phyloP scores from a whole-genome alignment of 768 basidiomycete genomes.

The Phanerodontia chrysosporium region DNA sequence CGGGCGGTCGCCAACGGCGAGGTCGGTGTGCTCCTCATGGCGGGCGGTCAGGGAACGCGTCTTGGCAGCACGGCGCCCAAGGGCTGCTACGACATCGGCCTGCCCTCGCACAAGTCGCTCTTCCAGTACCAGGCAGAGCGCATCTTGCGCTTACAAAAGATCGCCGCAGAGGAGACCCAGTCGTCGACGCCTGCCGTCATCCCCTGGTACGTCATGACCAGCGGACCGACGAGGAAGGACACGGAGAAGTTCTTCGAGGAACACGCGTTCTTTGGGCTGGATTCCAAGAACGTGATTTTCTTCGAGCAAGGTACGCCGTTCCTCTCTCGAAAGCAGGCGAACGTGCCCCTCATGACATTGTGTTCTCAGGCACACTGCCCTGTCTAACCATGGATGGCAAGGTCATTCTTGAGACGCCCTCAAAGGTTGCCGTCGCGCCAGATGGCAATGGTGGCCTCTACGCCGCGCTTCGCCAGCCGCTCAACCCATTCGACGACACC shows the following conservation, averaged over 20 bases:
- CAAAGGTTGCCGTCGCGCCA: constrained; percentile 88
- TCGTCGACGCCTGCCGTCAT: constrained; percentile 65
- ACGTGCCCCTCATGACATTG: background rate
- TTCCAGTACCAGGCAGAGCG: constrained; percentile 99
- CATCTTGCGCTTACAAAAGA: constrained; percentile 74
- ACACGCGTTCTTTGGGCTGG: constrained; percentile 78
- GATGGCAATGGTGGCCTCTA: constrained; percentile 98
- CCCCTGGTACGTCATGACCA: constrained; percentile 99
- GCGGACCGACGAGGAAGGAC: constrained; percentile 85
- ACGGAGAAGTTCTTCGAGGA: constrained; percentile 83
- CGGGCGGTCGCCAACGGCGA: constrained; percentile 75
- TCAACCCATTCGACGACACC: constrained; percentile 54
- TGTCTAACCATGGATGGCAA: constrained; percentile 94
- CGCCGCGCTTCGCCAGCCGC: constrained; percentile 80
- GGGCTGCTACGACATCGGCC: constrained; percentile 95
- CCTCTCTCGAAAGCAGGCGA: background rate
- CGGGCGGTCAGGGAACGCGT: constrained; percentile 95
- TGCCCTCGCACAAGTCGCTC: constrained; percentile 89
- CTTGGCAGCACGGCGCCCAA: constrained; percentile 91
- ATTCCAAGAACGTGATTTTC: constrained; percentile 76
- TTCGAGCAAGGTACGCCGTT: constrained; percentile 88
- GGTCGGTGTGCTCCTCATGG: constrained; percentile 96
- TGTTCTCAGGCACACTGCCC: constrained; percentile 77
- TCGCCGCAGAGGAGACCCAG: constrained; percentile 56
- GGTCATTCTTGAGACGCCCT: constrained; percentile 77